Conservation (phyloP, 441 rosid genomes). For the Jatropha podagrica region DNA sequence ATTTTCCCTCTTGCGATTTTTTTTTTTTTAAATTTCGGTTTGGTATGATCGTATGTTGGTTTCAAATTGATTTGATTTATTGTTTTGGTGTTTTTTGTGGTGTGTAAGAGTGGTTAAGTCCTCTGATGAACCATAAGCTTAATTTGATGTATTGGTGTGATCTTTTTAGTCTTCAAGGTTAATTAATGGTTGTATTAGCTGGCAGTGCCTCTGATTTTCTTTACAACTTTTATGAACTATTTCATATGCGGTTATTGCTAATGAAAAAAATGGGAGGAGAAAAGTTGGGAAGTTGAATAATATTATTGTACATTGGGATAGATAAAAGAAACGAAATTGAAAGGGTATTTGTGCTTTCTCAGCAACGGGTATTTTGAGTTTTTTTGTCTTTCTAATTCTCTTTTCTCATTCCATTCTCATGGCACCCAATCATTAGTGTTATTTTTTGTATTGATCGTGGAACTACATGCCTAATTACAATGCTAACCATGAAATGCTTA, state of each 20-base stretch:
- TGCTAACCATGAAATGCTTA: not conserved
- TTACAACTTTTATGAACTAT: not conserved
- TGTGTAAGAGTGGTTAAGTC: not conserved
- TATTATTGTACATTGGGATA: not conserved
- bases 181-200: constrained; percentile 7
- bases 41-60: not conserved
- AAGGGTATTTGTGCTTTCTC: not conserved
- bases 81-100: not conserved
- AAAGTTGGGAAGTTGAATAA: not conserved
- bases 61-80: not conserved
- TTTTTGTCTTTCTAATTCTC: no score
- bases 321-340: not conserved
- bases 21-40: not conserved
- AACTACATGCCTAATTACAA: not conserved
- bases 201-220: not conserved
- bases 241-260: not conserved
- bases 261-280: not conserved
- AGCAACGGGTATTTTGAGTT: no score
- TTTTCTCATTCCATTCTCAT: no score
- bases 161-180: not conserved
- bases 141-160: not conserved
- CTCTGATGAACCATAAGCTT: not conserved
- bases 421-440: not conserved
- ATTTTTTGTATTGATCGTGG: not conserved
- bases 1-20: not conserved